A percentile compares a stretch with the other conserved stretches of the same genome.
phyloP scores from a whole-genome alignment of 2,329 filamentous ascomycete genomes.

The Pseudogymnoascus sp. region DNA sequence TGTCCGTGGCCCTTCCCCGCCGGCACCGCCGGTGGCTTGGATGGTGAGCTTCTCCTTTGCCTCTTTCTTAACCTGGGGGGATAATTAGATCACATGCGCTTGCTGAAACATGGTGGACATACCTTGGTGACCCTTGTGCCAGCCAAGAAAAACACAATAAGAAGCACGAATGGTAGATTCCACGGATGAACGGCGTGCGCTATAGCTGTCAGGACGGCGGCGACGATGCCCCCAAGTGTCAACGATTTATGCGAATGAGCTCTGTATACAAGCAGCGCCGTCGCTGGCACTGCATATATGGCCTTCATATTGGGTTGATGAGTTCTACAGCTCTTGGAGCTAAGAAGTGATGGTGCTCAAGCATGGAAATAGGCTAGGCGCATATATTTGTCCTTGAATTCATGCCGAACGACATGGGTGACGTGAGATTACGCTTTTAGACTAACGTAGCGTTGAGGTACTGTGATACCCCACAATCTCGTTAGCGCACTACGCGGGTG shows the following conservation, averaged over 20 bases:
- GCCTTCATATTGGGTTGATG: conserved; percentile 40
- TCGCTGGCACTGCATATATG: conserved; percentile 49
- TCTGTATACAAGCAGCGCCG: conserved; percentile 53
- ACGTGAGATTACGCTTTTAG: conserved; percentile 6
- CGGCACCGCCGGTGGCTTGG: conserved; percentile 60
- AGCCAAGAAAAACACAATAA: conserved; percentile 77
- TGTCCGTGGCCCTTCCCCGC: conserved; percentile 74
- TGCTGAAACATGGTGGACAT: conserved; percentile 16
- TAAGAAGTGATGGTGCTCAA: conserved; percentile 3
- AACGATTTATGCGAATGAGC: conserved; percentile 67
- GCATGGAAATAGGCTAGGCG: not conserved
- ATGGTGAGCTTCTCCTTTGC: conserved; percentile 77
- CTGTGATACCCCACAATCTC: not conserved
- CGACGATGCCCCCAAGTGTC: conserved; percentile 65
- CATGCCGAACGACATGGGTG: not conserved
- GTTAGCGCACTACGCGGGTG: not conserved
- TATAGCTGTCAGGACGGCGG: conserved; percentile 63
- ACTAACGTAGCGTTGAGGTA: not conserved
- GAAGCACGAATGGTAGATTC: conserved; percentile 78
- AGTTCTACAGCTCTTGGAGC: conserved; percentile 2
- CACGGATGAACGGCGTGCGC: conserved; percentile 89
- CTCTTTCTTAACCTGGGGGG: conserved; percentile 69
- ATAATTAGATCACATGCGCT: not conserved
- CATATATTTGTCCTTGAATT: not conserved
- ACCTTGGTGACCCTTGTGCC: conserved; percentile 81